These are phyloP conservation scores for Pilaira anomala DNA, from an alignment of 192 early-diverging fungal species.

Conservation along the genomic window DNA sequence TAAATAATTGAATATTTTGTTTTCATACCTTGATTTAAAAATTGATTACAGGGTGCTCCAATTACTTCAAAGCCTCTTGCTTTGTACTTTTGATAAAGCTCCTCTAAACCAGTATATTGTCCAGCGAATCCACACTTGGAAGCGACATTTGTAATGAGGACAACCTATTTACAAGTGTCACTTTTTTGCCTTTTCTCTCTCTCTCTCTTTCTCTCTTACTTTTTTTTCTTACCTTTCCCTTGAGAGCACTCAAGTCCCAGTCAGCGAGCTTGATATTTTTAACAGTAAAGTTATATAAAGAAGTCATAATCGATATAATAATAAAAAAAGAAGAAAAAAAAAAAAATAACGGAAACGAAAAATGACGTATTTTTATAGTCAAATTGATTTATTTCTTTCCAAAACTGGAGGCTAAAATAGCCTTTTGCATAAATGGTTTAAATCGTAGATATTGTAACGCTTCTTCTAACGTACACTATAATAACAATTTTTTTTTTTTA, in stretches of 20 bases:
- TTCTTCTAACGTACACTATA: slow-evolving; percentile 25
- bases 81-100: slow-evolving; percentile 63
- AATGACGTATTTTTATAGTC: not conserved
- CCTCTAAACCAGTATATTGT: slow-evolving; percentile 72
- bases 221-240: slow-evolving; percentile 21
- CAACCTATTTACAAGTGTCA: slow-evolving; percentile 18
- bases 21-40: slow-evolving; percentile 56
- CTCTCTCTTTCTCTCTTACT: too few relatives aligned
- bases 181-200: not conserved
- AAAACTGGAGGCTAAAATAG: slow-evolving; percentile 1
- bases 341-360: not conserved
- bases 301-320: not conserved
- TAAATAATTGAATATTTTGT: not conserved
- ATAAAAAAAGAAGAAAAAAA: not conserved
- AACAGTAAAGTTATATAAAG: slow-evolving; percentile 28
- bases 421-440: slow-evolving; percentile 25
- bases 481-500: not conserved
- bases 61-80: slow-evolving; percentile 76
- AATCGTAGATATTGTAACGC: slow-evolving; percentile 6
- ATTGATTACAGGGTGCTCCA: slow-evolving; percentile 93
- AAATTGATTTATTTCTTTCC: not conserved
- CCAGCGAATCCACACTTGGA: slow-evolving; percentile 87
- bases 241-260: slow-evolving; percentile 26
- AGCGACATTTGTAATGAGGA: slow-evolving; percentile 86
- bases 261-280: slow-evolving; percentile 25